Percentiles rank a stretch among this genome's conserved stretches.
Evolutionary conservation across 164 flowering plant species (phyloP).

Genomic region (Paratinospora sagittata): DNA sequence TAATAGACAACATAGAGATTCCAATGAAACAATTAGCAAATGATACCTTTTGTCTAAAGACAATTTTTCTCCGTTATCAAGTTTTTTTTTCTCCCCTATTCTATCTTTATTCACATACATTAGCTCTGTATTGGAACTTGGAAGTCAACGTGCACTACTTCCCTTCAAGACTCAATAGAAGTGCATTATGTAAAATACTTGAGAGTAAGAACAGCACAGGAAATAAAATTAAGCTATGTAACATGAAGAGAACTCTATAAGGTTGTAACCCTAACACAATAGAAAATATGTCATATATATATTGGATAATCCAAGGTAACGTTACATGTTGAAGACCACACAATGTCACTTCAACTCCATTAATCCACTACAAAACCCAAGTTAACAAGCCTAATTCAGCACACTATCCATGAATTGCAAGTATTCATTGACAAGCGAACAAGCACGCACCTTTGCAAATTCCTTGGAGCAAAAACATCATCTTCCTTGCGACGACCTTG

Average conservation of each 20-base stretch:
- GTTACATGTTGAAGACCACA: too few species aligned
- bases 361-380: neutral
- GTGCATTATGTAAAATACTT: neutral
- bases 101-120: too few species aligned
- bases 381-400: too few species aligned
- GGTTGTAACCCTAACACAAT: neutral
- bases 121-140: too few species aligned
- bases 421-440: neutral
- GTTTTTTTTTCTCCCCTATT: too few species aligned
- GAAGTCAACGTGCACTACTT: too few species aligned
- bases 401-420: neutral
- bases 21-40: too few species aligned
- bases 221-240: neutral
- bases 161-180: neutral
- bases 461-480: conserved; percentile 4
- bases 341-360: neutral
- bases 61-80: too few species aligned
- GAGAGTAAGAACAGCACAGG: neutral
- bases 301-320: neutral
- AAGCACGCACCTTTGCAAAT: conserved; percentile 9
- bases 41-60: too few species aligned
- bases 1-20: too few species aligned
- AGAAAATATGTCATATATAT: neutral
- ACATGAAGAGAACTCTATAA: neutral
- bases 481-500: neutral